Evolutionary conservation across 2,329 filamentous ascomycete genomes (phyloP).

Genomic region (Neonectria neomacrospora): DNA sequence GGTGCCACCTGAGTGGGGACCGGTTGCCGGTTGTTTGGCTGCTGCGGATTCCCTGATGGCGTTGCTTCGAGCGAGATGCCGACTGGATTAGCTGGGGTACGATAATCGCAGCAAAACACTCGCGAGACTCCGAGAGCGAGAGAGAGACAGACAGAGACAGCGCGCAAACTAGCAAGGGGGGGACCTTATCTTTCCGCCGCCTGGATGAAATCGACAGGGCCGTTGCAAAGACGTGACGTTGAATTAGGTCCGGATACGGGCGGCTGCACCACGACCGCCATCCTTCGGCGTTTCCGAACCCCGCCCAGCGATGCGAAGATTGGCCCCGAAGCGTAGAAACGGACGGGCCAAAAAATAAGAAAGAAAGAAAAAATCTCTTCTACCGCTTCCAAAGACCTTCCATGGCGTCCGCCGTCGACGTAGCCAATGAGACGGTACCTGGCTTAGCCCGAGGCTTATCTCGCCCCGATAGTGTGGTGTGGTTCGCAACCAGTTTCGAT

Average conservation of each 20-base stretch:
- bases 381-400: slow-evolving; percentile 32
- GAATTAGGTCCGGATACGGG: slow-evolving; percentile 18
- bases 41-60: slow-evolving; percentile 1
- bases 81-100: slow-evolving; percentile 4
- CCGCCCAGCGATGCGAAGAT: slow-evolving; percentile 18
- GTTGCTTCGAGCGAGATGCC: slow-evolving; percentile 22
- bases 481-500: slow-evolving; percentile 15
- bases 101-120: slow-evolving; percentile 1
- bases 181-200: slow-evolving; percentile 37
- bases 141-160: slow-evolving; percentile 2
- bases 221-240: slow-evolving; percentile 17
- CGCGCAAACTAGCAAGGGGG: not conserved
- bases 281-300: slow-evolving; percentile 38
- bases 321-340: slow-evolving; percentile 11
- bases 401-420: slow-evolving; percentile 34
- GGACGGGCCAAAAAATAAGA: slow-evolving; percentile 21
- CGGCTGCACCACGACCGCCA: slow-evolving; percentile 31
- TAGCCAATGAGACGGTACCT: slow-evolving; percentile 38
- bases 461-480: slow-evolving; percentile 28
- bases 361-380: slow-evolving; percentile 26
- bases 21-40: slow-evolving; percentile 4
- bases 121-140: not conserved
- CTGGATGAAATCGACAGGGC: slow-evolving; percentile 27
- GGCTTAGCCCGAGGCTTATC: slow-evolving; percentile 38
- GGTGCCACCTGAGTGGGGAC: slow-evolving; percentile 16